Evolutionary conservation across 2,329 filamentous ascomycete genomes (phyloP).

Genomic region (Lojkania enalia): DNA sequence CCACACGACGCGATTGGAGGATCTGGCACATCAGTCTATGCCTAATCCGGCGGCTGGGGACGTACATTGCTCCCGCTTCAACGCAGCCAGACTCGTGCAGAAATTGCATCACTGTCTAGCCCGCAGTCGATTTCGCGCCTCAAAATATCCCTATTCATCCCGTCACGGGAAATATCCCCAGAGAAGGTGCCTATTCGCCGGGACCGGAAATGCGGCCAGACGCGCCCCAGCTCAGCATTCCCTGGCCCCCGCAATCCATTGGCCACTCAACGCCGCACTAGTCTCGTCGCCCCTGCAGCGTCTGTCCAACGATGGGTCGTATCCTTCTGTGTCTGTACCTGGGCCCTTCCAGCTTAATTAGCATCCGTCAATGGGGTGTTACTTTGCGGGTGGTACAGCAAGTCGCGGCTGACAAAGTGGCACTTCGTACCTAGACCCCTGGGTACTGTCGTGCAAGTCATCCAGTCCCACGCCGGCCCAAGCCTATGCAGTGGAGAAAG

Average conservation of each 20-base stretch:
- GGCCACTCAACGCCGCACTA: not conserved
- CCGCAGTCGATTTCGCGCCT: not conserved
- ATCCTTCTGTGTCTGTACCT: constrained; percentile 1
- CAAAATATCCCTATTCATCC: not conserved
- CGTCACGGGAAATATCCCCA: not conserved
- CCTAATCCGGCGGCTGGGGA: not conserved
- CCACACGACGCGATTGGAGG: not conserved
- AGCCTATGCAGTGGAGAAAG: not conserved
- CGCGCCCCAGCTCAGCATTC: not conserved
- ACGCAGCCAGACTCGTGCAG: not conserved
- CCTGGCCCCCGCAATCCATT: not conserved
- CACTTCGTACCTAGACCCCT: constrained; percentile 7
- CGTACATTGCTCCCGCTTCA: not conserved
- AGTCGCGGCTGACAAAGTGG: constrained; percentile 4
- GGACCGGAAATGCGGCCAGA: not conserved
- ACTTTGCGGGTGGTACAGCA: not conserved
- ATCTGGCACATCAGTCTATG: too few species aligned
- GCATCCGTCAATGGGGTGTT: constrained; percentile 1
- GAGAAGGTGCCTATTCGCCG: not conserved
- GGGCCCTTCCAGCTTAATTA: not conserved
- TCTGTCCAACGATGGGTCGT: constrained; percentile 9
- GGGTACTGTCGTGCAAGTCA: constrained; percentile 2
- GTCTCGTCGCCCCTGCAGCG: not conserved
- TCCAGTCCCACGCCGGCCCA: constrained; percentile 6
- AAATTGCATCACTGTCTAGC: not conserved